These are phyloP conservation scores for Cordyceps pruinosa DNA, from an alignment of 2,329 filamentous ascomycete species.

Conservation along the genomic window DNA sequence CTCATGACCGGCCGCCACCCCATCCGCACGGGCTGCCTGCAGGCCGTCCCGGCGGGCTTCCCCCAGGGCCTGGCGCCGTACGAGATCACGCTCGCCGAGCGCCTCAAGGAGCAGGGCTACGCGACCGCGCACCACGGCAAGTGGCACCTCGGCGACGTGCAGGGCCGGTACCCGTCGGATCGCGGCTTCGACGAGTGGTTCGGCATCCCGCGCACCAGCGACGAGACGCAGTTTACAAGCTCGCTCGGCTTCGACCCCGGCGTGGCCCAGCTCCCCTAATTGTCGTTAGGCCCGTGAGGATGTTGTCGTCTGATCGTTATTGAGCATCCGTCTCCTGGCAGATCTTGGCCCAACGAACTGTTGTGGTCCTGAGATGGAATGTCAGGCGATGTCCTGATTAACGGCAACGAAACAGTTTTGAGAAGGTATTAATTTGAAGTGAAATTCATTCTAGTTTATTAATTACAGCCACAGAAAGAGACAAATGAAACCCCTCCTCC, in stretches of 20 bases:
- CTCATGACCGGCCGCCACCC: slow-evolving; percentile 30
- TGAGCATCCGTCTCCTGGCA: slow-evolving; percentile 21
- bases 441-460: too few relatives aligned
- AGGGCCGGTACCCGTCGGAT: slow-evolving; percentile 28
- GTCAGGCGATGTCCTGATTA: too few relatives aligned
- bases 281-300: slow-evolving; percentile 28
- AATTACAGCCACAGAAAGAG: slow-evolving; percentile 22
- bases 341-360: too few relatives aligned
- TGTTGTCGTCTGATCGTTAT: slow-evolving; percentile 27
- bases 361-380: too few relatives aligned
- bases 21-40: slow-evolving; percentile 27
- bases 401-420: too few relatives aligned
- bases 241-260: slow-evolving; percentile 25
- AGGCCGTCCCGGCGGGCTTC: slow-evolving; percentile 27
- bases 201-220: slow-evolving; percentile 29
- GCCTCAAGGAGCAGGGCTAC: slow-evolving; percentile 23
- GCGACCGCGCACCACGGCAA: slow-evolving; percentile 28
- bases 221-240: slow-evolving; percentile 30
- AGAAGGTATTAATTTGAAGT: too few relatives aligned
- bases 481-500: too few relatives aligned
- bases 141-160: slow-evolving; percentile 30
- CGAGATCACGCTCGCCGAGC: slow-evolving; percentile 26
- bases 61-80: slow-evolving; percentile 27
- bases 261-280: slow-evolving; percentile 28
- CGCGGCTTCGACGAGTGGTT: slow-evolving; percentile 32